Base-by-base conservation (phyloP, 352 stramenopile genomes). In the Phytophthora fragariae region DNA sequence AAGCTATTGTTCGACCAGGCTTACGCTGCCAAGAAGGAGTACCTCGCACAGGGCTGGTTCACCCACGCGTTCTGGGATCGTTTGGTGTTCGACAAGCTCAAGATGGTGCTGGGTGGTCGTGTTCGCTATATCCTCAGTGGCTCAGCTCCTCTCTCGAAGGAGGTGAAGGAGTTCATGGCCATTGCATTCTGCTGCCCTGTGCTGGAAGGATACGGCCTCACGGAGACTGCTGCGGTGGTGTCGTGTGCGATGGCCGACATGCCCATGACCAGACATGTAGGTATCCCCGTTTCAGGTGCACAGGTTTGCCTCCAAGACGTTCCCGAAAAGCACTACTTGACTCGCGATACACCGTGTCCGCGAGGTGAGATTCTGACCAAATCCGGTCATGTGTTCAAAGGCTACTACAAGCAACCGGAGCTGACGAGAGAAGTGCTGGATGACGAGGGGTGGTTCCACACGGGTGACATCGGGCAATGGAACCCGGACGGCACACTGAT, bases 31-130 rank as follows among this genome's bases (percentile, higher is more conserved):
- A 98, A 98, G 80, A 89, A 87, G 55, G 75, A 66, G 39, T 77
- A 75, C 49, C 56, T 80, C 12, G 82, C 83, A 35, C 67, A 83
- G 12, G 81, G 82, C 4, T 76, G 79, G 49, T 79, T 76, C 37
- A 78, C 69, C 14, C 82, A 92, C 54, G 72, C 76, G 1, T 73
- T 99, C 24, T 99, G 96, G 85, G 97, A 99, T 83, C 76, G 82
- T 27, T 75, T 99, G 31, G 84, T 99, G 57, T 99, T 99, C 70
- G 86, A 90, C 69, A 98, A 98, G 75, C 88, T 99, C 62, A 97
- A 97, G 69, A 86, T 82, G 56, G 86, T 88, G 27, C 70, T 99
- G 10, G 97, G 97, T 29, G 92, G 96, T 49, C 81, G 91, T 37
- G 70, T 98, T 44, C 85, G 92, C 24, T 64, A 98, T 31, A 97